Percentiles rank a stretch among this genome's conserved stretches.
Evolutionary conservation across 73 alveolate genomes (phyloP).

Genomic region (Blepharisma stoltei): DNA sequence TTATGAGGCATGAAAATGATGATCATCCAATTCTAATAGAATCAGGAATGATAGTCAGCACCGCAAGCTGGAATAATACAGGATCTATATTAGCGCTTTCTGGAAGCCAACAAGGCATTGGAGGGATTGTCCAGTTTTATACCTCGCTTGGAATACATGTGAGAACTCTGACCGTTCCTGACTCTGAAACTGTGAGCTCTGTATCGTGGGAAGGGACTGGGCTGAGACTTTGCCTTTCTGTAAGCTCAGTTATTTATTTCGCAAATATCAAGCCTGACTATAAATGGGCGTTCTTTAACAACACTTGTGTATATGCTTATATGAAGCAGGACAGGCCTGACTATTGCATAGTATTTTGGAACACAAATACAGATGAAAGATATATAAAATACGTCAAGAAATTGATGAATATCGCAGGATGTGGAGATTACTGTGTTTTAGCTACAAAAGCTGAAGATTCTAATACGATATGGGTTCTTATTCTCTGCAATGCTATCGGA

Average conservation of each 20-base stretch:
- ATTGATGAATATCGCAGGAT: conserved; percentile 54
- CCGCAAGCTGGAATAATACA: conserved; percentile 74
- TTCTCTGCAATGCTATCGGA: conserved; percentile 98
- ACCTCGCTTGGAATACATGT: conserved; percentile 86
- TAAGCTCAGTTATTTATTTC: conserved; percentile 88
- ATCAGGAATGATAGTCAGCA: conserved; percentile 68
- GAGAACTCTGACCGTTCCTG: conserved; percentile 69
- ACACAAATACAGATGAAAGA: conserved; percentile 75
- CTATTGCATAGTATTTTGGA: conserved; percentile 97
- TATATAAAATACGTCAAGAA: conserved; percentile 77
- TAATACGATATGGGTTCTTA: conserved; percentile 44
- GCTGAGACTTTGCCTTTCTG: conserved; percentile 94
- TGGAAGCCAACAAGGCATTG: conserved; percentile 68
- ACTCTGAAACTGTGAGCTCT: conserved; percentile 71
- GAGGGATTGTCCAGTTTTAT: conserved; percentile 88
- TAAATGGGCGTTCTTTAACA: conserved; percentile 94
- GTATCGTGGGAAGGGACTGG: conserved; percentile 90
- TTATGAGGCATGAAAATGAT: conserved; percentile 89
- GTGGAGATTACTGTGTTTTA: conserved; percentile 81
- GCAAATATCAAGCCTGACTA: conserved; percentile 94
- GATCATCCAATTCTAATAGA: conserved; percentile 77
- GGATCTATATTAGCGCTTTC: conserved; percentile 77
- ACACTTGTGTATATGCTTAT: conserved; percentile 96
- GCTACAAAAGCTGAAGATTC: conserved; percentile 69
- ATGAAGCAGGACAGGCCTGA: conserved; percentile 92